Conservation (phyloP, 306 rosid genomes). For the Vigna trinervia region DNA sequence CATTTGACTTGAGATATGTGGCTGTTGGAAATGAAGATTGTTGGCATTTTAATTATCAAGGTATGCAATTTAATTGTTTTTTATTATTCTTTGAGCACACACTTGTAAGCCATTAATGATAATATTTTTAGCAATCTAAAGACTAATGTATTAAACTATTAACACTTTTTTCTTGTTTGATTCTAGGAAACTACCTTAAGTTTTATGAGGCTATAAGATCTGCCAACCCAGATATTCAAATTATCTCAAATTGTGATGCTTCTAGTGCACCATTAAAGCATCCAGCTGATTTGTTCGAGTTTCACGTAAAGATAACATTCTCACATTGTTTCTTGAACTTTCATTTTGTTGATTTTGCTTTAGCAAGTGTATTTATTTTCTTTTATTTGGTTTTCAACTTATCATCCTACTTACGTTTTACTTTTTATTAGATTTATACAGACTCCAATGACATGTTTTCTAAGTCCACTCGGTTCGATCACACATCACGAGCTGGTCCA, state of each 20-base stretch:
- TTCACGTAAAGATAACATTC: constrained; percentile 60
- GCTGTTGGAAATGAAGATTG: constrained; percentile 96
- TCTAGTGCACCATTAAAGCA: constrained; percentile 68
- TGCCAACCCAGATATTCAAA: constrained; percentile 81
- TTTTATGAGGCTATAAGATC: constrained; percentile 66
- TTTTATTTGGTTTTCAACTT: background rate
- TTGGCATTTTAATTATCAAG: constrained; percentile 67
- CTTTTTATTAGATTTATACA: constrained; percentile 64
- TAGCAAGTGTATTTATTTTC: background rate
- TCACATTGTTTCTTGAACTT: background rate
- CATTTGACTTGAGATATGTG: constrained; percentile 82
- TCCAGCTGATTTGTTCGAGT: constrained; percentile 88
- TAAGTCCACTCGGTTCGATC: background rate
- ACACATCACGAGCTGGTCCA: background rate
- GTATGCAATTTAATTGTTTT: constrained; percentile 42
- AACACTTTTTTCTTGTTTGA: background rate
- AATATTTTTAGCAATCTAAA: background rate
- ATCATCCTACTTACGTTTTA: background rate
- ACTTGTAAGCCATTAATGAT: background rate
- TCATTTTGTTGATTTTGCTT: constrained; percentile 2
- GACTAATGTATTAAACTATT: background rate
- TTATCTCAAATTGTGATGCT: constrained; percentile 88
- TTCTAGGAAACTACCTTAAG: constrained; percentile 79
- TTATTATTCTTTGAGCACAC: background rate
- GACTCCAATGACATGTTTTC: constrained; percentile 67